phyloP scores from a whole-genome alignment of 2,329 filamentous ascomycete species.

The Botrytis tulipae region DNA sequence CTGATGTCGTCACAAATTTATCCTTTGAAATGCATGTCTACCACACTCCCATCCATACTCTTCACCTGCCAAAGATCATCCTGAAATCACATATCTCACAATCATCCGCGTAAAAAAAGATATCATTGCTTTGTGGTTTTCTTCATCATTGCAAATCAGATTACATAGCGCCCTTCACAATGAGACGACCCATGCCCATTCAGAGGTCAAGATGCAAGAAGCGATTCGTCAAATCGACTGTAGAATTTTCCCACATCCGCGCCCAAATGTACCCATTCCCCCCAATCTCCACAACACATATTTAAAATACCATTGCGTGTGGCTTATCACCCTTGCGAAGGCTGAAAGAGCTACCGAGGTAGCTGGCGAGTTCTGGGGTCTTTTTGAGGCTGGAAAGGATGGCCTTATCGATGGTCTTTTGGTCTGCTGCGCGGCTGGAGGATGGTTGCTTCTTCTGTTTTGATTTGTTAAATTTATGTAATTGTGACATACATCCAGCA shows the following conservation, averaged over 20 bases:
- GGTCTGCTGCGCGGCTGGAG: conserved; percentile 89
- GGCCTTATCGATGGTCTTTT: conserved; percentile 98
- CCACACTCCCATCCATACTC: not conserved
- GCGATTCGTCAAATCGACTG: conserved; percentile 53
- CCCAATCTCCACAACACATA: conserved; percentile 28
- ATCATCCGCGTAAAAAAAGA: conserved; percentile 13
- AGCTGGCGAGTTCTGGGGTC: conserved; percentile 88
- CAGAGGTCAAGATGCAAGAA: conserved; percentile 62
- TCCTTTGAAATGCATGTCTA: not conserved
- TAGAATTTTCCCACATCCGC: conserved; percentile 45
- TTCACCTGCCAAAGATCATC: conserved; percentile 12
- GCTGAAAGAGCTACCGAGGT: conserved; percentile 95
- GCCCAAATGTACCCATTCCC: conserved; percentile 37
- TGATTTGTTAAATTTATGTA: conserved; percentile 2
- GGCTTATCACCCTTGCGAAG: conserved; percentile 99
- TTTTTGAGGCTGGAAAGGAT: conserved; percentile 97
- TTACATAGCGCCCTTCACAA: conserved; percentile 40
- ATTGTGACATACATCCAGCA: not conserved
- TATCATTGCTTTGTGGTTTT: conserved; percentile 37
- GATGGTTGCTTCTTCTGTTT: conserved; percentile 93
- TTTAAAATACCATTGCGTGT: conserved; percentile 99
- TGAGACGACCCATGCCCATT: conserved; percentile 57
- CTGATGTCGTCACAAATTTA: conserved; percentile 6
- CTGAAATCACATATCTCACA: conserved; percentile 4
- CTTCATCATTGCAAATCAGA: conserved; percentile 41